Conservation (phyloP, 2,329 filamentous ascomycete species). For the Claviceps cyperi region DNA sequence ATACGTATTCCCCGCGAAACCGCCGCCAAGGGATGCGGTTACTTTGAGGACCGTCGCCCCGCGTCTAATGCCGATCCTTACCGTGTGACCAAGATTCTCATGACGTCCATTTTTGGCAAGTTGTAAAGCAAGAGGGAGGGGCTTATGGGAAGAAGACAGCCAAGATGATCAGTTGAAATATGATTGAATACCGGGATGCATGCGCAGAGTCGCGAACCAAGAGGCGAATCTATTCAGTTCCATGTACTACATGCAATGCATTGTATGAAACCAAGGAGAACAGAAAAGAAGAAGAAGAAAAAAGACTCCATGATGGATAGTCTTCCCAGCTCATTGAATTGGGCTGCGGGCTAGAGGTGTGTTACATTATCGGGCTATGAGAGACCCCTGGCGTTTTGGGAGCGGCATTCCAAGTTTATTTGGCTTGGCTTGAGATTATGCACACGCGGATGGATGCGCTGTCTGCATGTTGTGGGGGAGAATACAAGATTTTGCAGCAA, state of each 20-base stretch:
- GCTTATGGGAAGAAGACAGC: background rate
- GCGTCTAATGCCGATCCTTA: conserved; percentile 83
- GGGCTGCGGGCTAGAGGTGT: background rate
- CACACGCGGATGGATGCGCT: background rate
- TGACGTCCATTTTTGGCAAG: conserved; percentile 46
- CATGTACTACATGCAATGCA: too few species aligned
- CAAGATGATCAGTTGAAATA: too few species aligned
- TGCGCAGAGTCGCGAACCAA: background rate
- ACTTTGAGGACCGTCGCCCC: conserved; percentile 77
- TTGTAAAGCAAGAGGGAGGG: conserved; percentile 9
- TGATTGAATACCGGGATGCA: too few species aligned
- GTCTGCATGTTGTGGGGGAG: background rate
- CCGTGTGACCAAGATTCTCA: conserved; percentile 66
- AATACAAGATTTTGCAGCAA: background rate
- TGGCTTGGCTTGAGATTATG: background rate
- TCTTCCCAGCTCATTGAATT: background rate
- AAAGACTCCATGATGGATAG: background rate
- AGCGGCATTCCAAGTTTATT: background rate
- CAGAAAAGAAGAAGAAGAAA: too few species aligned
- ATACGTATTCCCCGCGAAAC: conserved; percentile 82
- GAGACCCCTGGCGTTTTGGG: background rate
- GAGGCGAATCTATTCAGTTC: background rate
- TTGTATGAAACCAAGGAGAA: too few species aligned
- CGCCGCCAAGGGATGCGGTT: conserved; percentile 80
- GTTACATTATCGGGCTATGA: background rate